phyloP scores from a whole-genome alignment of 106 monocot species.

The Allium sativum region DNA sequence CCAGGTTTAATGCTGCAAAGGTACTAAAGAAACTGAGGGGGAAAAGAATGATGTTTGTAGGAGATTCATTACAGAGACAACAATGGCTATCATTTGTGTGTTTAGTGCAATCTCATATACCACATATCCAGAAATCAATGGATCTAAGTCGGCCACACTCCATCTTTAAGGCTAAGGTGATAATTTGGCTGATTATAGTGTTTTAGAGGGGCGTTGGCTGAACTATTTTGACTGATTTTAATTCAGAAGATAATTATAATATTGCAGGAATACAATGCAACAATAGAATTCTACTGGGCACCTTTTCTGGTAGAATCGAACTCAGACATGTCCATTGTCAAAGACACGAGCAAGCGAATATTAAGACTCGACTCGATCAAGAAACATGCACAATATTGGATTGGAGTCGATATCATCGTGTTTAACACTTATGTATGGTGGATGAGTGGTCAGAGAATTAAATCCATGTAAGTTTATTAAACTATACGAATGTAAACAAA shows the following conservation, averaged over 20 bases:
- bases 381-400: slow-evolving; percentile 46
- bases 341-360: slow-evolving; percentile 37
- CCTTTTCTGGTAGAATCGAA: slow-evolving; percentile 60
- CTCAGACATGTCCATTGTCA: slow-evolving; percentile 26
- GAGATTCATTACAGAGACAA: slow-evolving; percentile 49
- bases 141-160: slow-evolving; percentile 24
- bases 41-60: slow-evolving; percentile 63
- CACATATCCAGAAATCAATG: slow-evolving; percentile 42
- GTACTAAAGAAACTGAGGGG: slow-evolving; percentile 59
- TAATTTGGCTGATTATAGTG: background rate
- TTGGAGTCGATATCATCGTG: slow-evolving; percentile 43
- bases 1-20: slow-evolving; percentile 35
- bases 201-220: background rate
- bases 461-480: slow-evolving; percentile 26
- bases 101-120: slow-evolving; percentile 38
- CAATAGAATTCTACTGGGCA: slow-evolving; percentile 74
- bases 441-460: slow-evolving; percentile 47
- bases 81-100: slow-evolving; percentile 61
- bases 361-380: slow-evolving; percentile 39
- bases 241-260: background rate
- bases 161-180: slow-evolving; percentile 47
- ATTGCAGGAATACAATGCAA: slow-evolving; percentile 47
- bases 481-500: background rate
- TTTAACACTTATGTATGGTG: slow-evolving; percentile 80
- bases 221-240: background rate